Percentiles rank a stretch among this genome's conserved stretches.
Evolutionary conservation across 352 stramenopile genomes (phyloP).

Genomic region (Phytophthora brassicae): DNA sequence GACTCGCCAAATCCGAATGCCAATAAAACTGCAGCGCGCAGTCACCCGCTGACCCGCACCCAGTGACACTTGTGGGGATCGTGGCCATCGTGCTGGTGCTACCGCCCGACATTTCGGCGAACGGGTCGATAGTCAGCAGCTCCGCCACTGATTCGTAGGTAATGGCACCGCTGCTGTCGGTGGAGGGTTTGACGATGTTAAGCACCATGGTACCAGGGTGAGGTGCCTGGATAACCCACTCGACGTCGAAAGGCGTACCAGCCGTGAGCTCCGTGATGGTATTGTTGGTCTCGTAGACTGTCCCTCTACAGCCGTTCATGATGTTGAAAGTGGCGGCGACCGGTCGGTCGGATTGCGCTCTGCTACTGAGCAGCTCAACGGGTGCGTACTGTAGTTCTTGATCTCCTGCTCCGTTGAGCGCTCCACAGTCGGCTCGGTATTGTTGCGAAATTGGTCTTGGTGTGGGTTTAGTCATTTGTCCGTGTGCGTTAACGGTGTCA

Average conservation of each 20-base stretch:
- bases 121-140: conserved; percentile 37
- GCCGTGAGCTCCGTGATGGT: conserved; percentile 43
- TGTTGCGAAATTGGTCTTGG: conserved; percentile 36
- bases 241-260: conserved; percentile 45
- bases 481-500: conserved; percentile 26
- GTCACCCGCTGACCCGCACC: conserved; percentile 41
- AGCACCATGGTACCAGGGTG: conserved; percentile 58
- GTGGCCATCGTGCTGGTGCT: conserved; percentile 25
- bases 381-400: conserved; percentile 56
- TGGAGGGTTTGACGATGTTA: conserved; percentile 55
- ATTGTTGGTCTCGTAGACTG: conserved; percentile 52
- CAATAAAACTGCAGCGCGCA: conserved; percentile 67
- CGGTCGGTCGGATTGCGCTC: conserved; percentile 47
- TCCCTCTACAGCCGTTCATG: conserved; percentile 64
- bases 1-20: conserved; percentile 57
- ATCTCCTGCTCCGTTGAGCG: conserved; percentile 44
- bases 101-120: conserved; percentile 16
- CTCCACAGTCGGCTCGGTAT: conserved; percentile 45
- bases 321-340: conserved; percentile 54
- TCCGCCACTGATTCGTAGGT: conserved; percentile 39
- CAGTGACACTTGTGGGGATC: conserved; percentile 46
- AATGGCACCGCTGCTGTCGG: conserved; percentile 38
- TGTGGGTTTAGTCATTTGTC: conserved; percentile 38
- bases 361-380: conserved; percentile 50
- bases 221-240: conserved; percentile 58